Base-by-base conservation (phyloP, 306 rosid genomes). In the Rubus idaeus region DNA sequence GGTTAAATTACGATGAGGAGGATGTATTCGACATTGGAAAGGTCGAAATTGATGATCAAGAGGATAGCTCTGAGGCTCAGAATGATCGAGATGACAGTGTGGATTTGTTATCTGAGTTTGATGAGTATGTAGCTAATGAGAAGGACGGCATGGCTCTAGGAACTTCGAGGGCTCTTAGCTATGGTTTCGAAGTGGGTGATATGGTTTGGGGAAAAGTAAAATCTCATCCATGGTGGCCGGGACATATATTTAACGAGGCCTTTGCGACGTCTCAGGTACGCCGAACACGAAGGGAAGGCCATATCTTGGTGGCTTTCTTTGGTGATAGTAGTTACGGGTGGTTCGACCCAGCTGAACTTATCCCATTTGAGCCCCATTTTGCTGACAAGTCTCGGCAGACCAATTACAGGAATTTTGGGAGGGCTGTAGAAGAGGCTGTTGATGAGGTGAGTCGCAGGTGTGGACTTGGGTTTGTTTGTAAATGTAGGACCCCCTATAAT, bases 171-270 rank as follows among this genome's bases (percentile, higher is more conserved):
- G 93, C 87, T 37, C 57, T 84, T 61, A 90, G 89, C 30, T 83
- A 75, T 61, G 98, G 97, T 56, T 84, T 89, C 40, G 97, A 96
- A 79, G 83, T 87, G 5, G 99, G 98, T 10, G 99, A 96, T 73
- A 71, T 96, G 94, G 97, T 96, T 2, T 96, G 99, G 99, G 99
- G 97, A 13, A 96, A 92, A 89, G 99, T 96, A 64, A 96, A 96
- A 67, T 96, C 99, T 47, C 99, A 96, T 77, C 99, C 99, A 0
- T 96, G 99, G 99, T 96, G 99, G 99, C 99, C 98, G 0, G 99
- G 99, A 4, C 98, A 89, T 35, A 91, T 96, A 75, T 96, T 81
- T 62, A 89, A 90, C 58, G 97, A 92, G 66, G 86, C 89, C 2
- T 86, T 96, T 18, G 99, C 93, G 0, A 71, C 97, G 20, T 75